phyloP scores from a whole-genome alignment of 2,329 filamentous ascomycete genomes.

The Didymella pinodella region DNA sequence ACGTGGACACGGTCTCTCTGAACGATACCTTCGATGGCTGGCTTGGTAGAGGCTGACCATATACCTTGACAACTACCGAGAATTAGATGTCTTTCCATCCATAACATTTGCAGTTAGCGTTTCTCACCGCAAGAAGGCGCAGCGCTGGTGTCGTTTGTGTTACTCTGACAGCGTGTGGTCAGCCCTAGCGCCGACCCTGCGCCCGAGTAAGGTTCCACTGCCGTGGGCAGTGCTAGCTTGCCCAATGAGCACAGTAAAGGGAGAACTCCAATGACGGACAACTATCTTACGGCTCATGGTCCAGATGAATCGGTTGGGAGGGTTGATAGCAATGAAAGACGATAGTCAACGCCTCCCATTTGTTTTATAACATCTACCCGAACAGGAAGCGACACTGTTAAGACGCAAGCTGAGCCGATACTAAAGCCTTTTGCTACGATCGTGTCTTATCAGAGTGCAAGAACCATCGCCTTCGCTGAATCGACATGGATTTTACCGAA shows the following conservation, averaged over 20 bases:
- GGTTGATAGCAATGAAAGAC: neutral
- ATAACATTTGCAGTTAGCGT: neutral
- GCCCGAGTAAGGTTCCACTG: neutral
- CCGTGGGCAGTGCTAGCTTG: neutral
- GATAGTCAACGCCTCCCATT: neutral
- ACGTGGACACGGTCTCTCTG: neutral
- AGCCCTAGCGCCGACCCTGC: conserved; percentile 8
- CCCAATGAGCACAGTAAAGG: conserved; percentile 7
- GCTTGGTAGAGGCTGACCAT: too few species aligned
- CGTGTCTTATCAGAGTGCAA: neutral
- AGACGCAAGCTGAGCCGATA: neutral
- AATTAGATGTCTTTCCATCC: too few species aligned
- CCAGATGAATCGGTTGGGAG: neutral
- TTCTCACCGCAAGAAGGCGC: conserved; percentile 54
- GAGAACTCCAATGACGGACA: neutral
- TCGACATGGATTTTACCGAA: neutral
- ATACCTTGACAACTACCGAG: neutral
- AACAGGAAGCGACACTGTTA: neutral
- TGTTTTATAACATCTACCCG: neutral
- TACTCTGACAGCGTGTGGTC: conserved; percentile 36
- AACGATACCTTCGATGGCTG: neutral
- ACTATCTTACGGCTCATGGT: conserved; percentile 2
- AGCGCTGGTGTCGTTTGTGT: conserved; percentile 53
- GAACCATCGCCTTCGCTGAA: neutral
- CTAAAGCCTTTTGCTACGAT: neutral